Evolutionary conservation across 192 early-diverging fungal genomes (phyloP), one percentile per base, ranked within the genome.

Genomic region (Coemansia sp.): DNA sequence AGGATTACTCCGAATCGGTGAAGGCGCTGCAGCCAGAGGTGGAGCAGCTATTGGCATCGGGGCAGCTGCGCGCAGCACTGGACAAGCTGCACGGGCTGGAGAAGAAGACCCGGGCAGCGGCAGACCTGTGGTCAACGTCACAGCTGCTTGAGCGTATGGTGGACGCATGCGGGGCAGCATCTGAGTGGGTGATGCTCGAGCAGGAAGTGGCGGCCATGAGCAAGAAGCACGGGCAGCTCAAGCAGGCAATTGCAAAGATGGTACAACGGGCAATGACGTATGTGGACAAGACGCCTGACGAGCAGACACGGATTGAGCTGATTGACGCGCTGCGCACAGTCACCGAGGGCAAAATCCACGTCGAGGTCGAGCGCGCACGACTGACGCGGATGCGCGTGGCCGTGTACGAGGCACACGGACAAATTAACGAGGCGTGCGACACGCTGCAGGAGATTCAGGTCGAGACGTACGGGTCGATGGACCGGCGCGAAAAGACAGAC

Each of bases 391-490:
- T 90, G 62, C 83, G 97, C 49, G 87, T 93, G 19, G 91, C 88
- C 60, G 94, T 99, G 55, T 87, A 88, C 54, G 97, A 98, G 79
- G 82, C 88, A 17, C 91, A 97, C 68, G 96, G 95, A 4, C 90
- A 95, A 47, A 85, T 95, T 37, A 87, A 70, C 32, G 93, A 94
- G 69, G 97, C 97, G 4, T 93, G 92, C 25, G 95, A 98, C 58
- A 91, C 94, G 69, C 79, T 99, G 67, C 96, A 98, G 78, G 95
- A 97, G 66, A 79, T 99, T 54, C 96, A 98, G 80, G 94, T 97
- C 10, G 97, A 99, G 82, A 99, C 97, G 5, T 98, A 93, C 77
- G 97, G 97, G 24, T 96, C 94, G 17, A 98, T 99, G 96, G 95
- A 98, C 61, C 90, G 91, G 72, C 89, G 95, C 51, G 97, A 99